Evolutionary conservation across 2,329 filamentous ascomycete species (phyloP).

Genomic region (Gnomoniopsis smithogilvyi): DNA sequence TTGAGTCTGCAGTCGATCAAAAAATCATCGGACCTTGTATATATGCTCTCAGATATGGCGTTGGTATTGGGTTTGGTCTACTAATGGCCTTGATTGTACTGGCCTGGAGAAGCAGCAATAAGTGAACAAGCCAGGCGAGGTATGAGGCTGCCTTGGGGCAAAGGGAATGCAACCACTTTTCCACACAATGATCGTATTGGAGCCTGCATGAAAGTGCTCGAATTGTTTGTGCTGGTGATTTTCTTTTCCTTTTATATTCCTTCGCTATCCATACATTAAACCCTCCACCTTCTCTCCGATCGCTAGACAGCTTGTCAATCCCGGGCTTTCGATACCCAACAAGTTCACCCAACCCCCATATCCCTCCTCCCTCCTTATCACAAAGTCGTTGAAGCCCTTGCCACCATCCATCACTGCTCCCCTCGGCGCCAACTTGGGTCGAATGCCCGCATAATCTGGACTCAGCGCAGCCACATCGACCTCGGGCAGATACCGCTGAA

Average conservation of each 20-base stretch:
- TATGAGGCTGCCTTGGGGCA: too few relatives aligned
- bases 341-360: slow-evolving; percentile 84
- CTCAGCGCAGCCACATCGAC: slow-evolving; percentile 64
- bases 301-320: slow-evolving; percentile 80
- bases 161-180: too few relatives aligned
- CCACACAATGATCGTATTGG: too few relatives aligned
- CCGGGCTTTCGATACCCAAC: slow-evolving; percentile 89
- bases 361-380: slow-evolving; percentile 73
- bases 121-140: neutral
- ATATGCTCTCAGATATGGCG: neutral
- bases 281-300: slow-evolving; percentile 73
- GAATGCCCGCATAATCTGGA: slow-evolving; percentile 87
- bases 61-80: neutral
- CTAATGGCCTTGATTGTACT: neutral
- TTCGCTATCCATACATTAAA: slow-evolving; percentile 40
- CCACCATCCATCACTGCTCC: slow-evolving; percentile 59
- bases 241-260: too few relatives aligned
- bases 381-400: slow-evolving; percentile 78
- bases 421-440: slow-evolving; percentile 69
- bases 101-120: neutral
- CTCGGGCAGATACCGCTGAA: slow-evolving; percentile 73
- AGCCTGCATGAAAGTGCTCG: too few relatives aligned
- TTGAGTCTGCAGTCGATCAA: neutral
- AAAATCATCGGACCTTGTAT: neutral
- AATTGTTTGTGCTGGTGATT: too few relatives aligned